Conservation (phyloP, 495 filamentous ascomycete genomes). For the Xylaria bambusicola region DNA sequence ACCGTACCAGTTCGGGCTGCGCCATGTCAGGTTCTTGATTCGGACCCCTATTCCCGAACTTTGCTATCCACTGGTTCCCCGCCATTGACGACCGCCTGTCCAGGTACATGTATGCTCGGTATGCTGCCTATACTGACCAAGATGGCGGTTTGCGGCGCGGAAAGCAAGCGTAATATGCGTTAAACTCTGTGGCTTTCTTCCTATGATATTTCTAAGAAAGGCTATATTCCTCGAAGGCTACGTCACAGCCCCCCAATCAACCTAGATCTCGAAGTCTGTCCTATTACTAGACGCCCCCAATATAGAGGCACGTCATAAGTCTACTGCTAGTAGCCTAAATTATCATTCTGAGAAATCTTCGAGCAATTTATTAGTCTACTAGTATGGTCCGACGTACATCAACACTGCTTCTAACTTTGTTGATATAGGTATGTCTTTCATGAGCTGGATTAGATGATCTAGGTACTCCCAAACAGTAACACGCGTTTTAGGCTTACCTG, state of each 20-base stretch:
- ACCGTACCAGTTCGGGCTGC: constrained; percentile 10
- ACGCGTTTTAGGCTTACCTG: not conserved
- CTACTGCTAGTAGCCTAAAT: not conserved
- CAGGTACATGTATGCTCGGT: too few species aligned
- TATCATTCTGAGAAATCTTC: not conserved
- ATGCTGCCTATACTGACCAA: too few species aligned
- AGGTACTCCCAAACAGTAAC: not conserved
- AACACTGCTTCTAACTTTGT: not conserved
- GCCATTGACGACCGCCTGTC: not conserved
- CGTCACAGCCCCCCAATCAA: not conserved
- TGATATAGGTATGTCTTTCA: too few species aligned
- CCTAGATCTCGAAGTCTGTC: not conserved
- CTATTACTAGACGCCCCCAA: constrained; percentile 13
- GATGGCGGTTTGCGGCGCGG: not conserved
- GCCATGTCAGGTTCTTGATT: not conserved
- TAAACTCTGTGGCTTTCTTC: not conserved
- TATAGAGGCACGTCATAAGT: too few species aligned
- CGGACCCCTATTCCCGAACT: constrained; percentile 11
- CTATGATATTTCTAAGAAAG: constrained; percentile 1
- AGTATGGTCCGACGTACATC: not conserved
- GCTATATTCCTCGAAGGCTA: constrained; percentile 3
- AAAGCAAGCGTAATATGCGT: constrained; percentile 1
- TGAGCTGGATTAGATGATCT: not conserved
- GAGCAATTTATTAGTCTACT: not conserved
- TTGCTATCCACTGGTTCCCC: constrained; percentile 8